These are phyloP conservation scores for Oryza punctata DNA, from an alignment of 176 grass and related monocot genomes.

Conservation along the genomic window DNA sequence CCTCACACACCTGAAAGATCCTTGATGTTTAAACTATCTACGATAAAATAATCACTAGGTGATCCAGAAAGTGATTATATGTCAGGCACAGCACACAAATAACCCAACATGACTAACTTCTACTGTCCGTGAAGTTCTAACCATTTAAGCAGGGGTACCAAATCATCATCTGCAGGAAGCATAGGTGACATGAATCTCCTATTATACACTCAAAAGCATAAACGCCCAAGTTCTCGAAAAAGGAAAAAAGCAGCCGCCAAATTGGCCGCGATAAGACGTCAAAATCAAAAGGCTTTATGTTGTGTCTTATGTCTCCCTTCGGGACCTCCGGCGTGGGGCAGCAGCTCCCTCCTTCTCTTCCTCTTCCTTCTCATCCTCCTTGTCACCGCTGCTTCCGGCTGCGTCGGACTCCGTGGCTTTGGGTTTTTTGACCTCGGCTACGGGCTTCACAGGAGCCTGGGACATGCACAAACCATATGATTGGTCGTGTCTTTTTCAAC, in stretches of 20 bases:
- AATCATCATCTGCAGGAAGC: slow-evolving; percentile 13
- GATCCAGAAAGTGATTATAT: slow-evolving; percentile 2
- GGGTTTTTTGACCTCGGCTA: slow-evolving; percentile 19
- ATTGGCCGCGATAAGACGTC: slow-evolving; percentile 22
- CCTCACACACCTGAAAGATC: background rate
- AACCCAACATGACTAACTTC: slow-evolving; percentile 16
- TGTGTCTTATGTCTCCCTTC: slow-evolving; percentile 61
- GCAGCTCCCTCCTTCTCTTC: slow-evolving; percentile 54
- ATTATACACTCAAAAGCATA: slow-evolving; percentile 51
- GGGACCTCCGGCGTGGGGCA: slow-evolving; percentile 60
- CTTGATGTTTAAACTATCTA: background rate
- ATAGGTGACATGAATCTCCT: slow-evolving; percentile 33
- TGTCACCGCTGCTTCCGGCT: slow-evolving; percentile 60
- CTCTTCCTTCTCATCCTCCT: slow-evolving; percentile 53
- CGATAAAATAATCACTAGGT: background rate
- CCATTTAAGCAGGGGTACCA: slow-evolving; percentile 13
- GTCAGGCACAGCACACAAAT: slow-evolving; percentile 31
- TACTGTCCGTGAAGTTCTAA: slow-evolving; percentile 46
- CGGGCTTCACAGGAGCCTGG: slow-evolving; percentile 44
- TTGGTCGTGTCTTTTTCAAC: background rate
- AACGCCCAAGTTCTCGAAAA: slow-evolving; percentile 12
- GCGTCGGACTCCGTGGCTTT: slow-evolving; percentile 23
- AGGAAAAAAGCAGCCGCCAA: background rate
- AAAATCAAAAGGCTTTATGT: slow-evolving; percentile 17
- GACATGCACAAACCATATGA: slow-evolving; percentile 16